Conservation (phyloP, 2,329 filamentous ascomycete genomes). For the Penicillium sp. region DNA sequence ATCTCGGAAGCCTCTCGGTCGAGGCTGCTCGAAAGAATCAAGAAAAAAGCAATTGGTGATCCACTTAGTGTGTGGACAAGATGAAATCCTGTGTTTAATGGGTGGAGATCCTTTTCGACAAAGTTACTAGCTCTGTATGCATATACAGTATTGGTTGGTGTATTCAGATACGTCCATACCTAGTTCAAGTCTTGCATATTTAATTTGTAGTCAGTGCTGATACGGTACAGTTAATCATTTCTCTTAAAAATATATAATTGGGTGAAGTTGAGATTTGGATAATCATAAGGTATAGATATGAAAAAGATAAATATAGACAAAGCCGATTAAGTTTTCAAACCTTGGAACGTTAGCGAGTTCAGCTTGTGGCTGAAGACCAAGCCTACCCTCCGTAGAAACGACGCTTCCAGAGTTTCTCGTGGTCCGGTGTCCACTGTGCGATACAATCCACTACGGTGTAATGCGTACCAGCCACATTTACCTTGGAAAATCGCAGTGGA, state of each 20-base stretch:
- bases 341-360: background rate
- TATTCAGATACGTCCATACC: background rate
- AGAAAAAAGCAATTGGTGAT: slow-evolving; percentile 19
- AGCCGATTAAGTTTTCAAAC: background rate
- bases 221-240: background rate
- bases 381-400: no score
- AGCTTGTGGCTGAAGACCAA: background rate
- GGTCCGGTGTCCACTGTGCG: slow-evolving; percentile 3
- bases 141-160: slow-evolving; percentile 8
- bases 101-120: slow-evolving; percentile 19
- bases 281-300: background rate
- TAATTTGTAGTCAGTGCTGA: background rate
- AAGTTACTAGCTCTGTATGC: slow-evolving; percentile 7
- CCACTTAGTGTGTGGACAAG: slow-evolving; percentile 19
- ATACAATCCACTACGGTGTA: background rate
- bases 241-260: background rate
- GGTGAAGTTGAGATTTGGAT: no score
- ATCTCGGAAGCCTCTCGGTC: slow-evolving; percentile 10
- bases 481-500: slow-evolving; percentile 13
- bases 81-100: slow-evolving; percentile 14
- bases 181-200: background rate
- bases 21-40: slow-evolving; percentile 17
- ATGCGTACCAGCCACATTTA: background rate
- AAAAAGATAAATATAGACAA: slow-evolving; percentile 1
- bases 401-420: slow-evolving; percentile 4